Evolutionary conservation across 2,329 filamentous ascomycete genomes (phyloP).

Genomic region (Alternaria sp.): DNA sequence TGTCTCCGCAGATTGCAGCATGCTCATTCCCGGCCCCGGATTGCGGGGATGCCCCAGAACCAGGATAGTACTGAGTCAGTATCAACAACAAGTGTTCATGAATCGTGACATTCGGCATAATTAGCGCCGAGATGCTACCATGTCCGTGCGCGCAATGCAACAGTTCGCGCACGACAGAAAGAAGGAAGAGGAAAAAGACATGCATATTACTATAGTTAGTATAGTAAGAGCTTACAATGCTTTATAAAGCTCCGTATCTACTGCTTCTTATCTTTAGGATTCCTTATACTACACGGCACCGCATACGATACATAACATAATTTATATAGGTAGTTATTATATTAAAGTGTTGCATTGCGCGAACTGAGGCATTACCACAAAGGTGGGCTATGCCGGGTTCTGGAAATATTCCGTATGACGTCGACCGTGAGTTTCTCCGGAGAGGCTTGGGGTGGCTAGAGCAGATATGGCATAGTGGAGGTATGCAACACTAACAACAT

Average conservation of each 20-base stretch:
- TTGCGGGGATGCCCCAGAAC: constrained; percentile 25
- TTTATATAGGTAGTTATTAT: no score
- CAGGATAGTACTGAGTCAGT: constrained; percentile 4
- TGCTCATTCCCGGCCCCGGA: constrained; percentile 22
- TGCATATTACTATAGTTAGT: no score
- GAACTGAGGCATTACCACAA: neutral
- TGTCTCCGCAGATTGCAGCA: constrained; percentile 37
- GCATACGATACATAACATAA: no score
- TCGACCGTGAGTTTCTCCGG: constrained; percentile 24
- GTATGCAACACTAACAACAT: neutral
- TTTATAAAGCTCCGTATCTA: no score
- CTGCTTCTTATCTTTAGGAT: no score
- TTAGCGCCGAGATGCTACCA: constrained; percentile 9
- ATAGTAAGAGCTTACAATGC: no score
- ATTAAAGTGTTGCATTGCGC: no score
- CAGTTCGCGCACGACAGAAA: no score
- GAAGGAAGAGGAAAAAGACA: no score
- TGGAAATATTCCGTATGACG: constrained; percentile 2
- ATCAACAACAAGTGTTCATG: constrained; percentile 1
- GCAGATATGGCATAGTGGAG: neutral
- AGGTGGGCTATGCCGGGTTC: neutral
- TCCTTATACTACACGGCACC: no score
- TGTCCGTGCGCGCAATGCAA: no score
- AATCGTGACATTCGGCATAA: constrained; percentile 23
- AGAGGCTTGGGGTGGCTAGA: neutral